These are phyloP conservation scores for Daldinia decipiens DNA, from an alignment of 495 filamentous ascomycete genomes.

Conservation along the genomic window DNA sequence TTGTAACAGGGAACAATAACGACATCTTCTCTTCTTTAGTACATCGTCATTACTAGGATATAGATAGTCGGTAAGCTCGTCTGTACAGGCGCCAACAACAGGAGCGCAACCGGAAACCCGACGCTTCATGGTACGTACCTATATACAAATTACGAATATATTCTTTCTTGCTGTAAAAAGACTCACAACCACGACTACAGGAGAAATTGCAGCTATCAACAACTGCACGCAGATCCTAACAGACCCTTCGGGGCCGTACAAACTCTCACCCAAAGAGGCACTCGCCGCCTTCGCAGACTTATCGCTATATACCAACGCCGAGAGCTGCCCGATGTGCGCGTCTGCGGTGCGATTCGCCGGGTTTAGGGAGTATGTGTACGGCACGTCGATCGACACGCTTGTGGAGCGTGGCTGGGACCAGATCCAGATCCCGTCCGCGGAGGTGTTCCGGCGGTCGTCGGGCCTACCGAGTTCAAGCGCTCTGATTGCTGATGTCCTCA, in stretches of 20 bases:
- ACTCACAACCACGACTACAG: conserved; percentile 35
- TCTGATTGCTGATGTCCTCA: conserved; percentile 56
- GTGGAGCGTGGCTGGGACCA: conserved; percentile 61
- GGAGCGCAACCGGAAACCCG: conserved; percentile 56
- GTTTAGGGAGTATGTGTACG: conserved; percentile 65
- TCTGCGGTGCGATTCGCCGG: conserved; percentile 65
- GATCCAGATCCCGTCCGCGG: conserved; percentile 57
- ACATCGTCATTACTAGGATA: background rate
- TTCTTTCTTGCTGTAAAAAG: background rate
- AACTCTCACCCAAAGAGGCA: conserved; percentile 46
- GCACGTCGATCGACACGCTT: conserved; percentile 59
- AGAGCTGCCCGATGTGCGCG: conserved; percentile 69
- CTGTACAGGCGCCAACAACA: conserved; percentile 58
- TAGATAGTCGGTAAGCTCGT: background rate
- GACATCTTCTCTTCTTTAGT: background rate
- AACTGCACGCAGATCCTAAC: conserved; percentile 63
- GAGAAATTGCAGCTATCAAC: conserved; percentile 64
- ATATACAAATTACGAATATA: background rate
- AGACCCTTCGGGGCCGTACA: conserved; percentile 55
- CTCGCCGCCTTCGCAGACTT: conserved; percentile 57
- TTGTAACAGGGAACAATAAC: background rate
- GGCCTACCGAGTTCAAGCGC: conserved; percentile 48
- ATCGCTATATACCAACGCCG: conserved; percentile 65
- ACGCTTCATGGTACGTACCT: conserved; percentile 57
- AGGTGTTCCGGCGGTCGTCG: conserved; percentile 58